Percentiles rank a stretch among this genome's conserved stretches.
Evolutionary conservation across 2,329 filamentous ascomycete species (phyloP).

Genomic region (Neonectria hederae): DNA sequence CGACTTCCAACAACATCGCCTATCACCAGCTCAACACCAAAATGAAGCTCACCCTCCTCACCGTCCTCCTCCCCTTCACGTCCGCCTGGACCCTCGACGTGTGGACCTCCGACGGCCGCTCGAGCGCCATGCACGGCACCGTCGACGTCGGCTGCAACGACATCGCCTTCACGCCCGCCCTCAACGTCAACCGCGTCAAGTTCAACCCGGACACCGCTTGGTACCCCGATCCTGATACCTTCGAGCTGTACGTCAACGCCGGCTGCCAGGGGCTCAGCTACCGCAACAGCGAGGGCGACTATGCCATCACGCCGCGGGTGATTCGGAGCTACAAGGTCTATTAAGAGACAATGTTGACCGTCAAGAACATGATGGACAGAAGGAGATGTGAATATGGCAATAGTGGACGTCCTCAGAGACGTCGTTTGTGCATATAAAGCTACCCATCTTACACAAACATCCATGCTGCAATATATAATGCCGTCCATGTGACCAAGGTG

Average conservation of each 20-base stretch:
- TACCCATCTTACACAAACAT: neutral
- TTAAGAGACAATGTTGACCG: neutral
- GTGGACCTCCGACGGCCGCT: conserved; percentile 13
- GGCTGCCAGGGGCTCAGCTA: conserved; percentile 10
- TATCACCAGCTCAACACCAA: neutral
- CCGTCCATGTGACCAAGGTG: neutral
- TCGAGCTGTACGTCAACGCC: conserved; percentile 11
- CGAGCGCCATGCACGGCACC: conserved; percentile 11
- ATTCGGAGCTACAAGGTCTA: conserved; percentile 17
- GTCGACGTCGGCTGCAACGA: conserved; percentile 4
- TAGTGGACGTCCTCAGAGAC: neutral
- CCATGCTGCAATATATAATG: neutral
- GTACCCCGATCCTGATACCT: conserved; percentile 8
- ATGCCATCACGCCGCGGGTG: conserved; percentile 12
- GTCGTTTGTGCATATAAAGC: neutral
- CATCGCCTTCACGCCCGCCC: conserved; percentile 1
- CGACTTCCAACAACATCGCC: neutral
- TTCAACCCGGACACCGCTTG: conserved; percentile 12
- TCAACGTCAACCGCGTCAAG: conserved; percentile 12
- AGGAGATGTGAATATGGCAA: neutral
- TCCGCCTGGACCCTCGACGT: conserved; percentile 14
- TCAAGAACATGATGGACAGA: neutral
- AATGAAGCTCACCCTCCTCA: conserved; percentile 3
- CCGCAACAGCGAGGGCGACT: conserved; percentile 7
- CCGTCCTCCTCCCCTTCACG: neutral